Evolutionary conservation across 1,284 basidiomycete genomes (phyloP), one percentile per base, ranked within the genome.

Genomic region (Porphyrellus sp.): DNA sequence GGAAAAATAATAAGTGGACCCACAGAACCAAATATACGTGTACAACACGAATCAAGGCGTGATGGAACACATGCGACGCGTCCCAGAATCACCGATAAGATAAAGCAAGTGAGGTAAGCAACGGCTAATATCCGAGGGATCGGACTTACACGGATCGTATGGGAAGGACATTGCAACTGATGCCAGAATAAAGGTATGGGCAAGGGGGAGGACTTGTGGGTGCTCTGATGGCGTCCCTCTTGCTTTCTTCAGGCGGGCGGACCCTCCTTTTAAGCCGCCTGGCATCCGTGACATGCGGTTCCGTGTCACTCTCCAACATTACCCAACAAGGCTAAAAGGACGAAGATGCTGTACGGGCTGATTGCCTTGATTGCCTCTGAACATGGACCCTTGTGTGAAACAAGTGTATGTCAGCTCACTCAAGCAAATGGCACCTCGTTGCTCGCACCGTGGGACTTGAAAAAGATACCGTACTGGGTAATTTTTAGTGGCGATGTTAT

Each of bases 11-110:
- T 49, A 23, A 4, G 44, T 57, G 65, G 65, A 67, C 65, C 65
- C 65, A 67, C 67, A 69, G 31, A 43, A 40, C 67, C 65, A 67
- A 67, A 67, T 58, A 67, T 61, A 67, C 25, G 47, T 34, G 52
- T 38, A 63, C 68, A 67, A 68, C 60, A 65, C 46, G 39, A 34
- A 18, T 45, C 8, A 34, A 41, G 38, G 35, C 43, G 59, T 57
- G 37, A 56, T 31, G 16, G 50, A 48, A 45, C n/a, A n/a, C 42
- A 53, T 49, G 63, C 52, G 55, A 52, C 54, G 54, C 49, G 55
- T 52, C 34, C 53, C 45, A 28, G 38, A 46, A 46, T 50, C 39
- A 51, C 46, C 46, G 59, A 60, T 57, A 66, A 61, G 56, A 65
- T 65, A 63, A 63, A 51, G 38, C 31, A 55, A 25, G 11, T 47